Evolutionary conservation across 768 basidiomycete genomes (phyloP).

Genomic region (Boletus rufocinnamomeus): DNA sequence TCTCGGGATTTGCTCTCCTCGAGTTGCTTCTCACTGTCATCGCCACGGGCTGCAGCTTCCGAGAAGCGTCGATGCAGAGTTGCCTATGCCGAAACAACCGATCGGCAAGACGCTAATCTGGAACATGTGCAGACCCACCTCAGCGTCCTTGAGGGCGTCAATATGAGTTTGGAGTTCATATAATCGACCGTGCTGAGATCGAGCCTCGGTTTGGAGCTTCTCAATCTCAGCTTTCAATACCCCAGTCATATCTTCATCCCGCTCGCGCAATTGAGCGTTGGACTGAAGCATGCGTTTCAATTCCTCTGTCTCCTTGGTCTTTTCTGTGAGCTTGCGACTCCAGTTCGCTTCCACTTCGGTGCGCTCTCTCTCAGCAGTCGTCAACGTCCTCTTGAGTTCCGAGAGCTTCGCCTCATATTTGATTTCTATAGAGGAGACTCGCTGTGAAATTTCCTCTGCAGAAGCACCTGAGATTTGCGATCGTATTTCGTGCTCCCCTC

Average conservation of each 20-base stretch:
- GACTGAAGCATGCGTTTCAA: conserved; percentile 60
- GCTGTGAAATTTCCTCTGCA: conserved; percentile 67
- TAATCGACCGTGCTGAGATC: conserved; percentile 51
- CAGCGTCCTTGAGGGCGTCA: conserved; percentile 53
- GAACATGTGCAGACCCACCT: conserved; percentile 49
- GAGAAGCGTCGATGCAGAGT: conserved; percentile 45
- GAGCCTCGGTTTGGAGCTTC: conserved; percentile 49
- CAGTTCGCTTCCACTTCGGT: conserved; percentile 87
- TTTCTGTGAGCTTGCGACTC: conserved; percentile 80
- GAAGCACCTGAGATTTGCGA: conserved; percentile 45
- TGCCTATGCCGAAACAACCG: conserved; percentile 37
- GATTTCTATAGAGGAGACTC: conserved; percentile 71
- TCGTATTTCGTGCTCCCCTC: conserved; percentile 54
- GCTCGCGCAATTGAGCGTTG: conserved; percentile 59
- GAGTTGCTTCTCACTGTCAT: conserved; percentile 61
- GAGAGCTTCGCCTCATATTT: conserved; percentile 76
- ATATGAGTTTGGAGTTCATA: conserved; percentile 55
- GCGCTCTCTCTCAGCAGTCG: conserved; percentile 75
- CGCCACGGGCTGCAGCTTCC: conserved; percentile 51
- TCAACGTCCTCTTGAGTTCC: conserved; percentile 67
- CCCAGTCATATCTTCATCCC: conserved; percentile 52
- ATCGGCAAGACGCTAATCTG: conserved; percentile 2
- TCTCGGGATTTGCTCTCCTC: conserved; percentile 77
- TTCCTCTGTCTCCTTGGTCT: conserved; percentile 75
- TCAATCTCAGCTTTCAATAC: conserved; percentile 58